Evolutionary conservation across 2,329 filamentous ascomycete species (phyloP), one percentile per base, ranked within the genome.

Genomic region (Penicillium hesseltinei): DNA sequence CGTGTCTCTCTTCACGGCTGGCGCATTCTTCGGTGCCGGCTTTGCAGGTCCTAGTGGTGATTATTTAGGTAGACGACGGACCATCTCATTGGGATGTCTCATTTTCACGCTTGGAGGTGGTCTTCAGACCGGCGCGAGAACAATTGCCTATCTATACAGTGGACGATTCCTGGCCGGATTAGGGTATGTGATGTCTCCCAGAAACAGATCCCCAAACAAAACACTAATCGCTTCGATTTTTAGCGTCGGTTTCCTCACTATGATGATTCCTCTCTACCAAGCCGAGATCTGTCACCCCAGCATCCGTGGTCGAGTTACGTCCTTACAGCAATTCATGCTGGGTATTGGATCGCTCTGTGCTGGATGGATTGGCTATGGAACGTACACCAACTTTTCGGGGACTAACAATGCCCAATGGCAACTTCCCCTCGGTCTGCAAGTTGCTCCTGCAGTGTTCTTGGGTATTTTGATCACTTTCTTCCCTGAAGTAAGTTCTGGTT

Each of bases 241-340:
- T 27, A 81, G 83, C 61, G 82, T 88, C 51, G 85, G 85, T 10
- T 78, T 84, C 54, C 74, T 88, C 8, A 80, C 81, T 62, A 87
- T 87, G 84, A 84, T 87, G 60, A 78, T 88, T 38, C 85, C 89
- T 2, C 74, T 92, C 0, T 93, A 92, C 70, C 90, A 92, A 70
- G 89, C 88, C 23, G 90, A 94, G 68, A 81, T 93, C 25, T 86
- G 88, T 4, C 90, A 93, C 70, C 90, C 90, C 1, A 83, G 82
- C 57, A 93, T 93, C 66, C 84, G 90, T 71, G 90, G 90, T 13
- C 80, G 86, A 61, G 82, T 94, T 33, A 92, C 89, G 0, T 83
- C 85, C 31, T 78, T 93, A 4, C 90, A 92, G 71, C 90, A 92
- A 66, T 92, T 92, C 69, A 92, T 92, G 89, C 72, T 93, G 51